Conservation (phyloP, 345 rosid species). For the Salix exigua region DNA sequence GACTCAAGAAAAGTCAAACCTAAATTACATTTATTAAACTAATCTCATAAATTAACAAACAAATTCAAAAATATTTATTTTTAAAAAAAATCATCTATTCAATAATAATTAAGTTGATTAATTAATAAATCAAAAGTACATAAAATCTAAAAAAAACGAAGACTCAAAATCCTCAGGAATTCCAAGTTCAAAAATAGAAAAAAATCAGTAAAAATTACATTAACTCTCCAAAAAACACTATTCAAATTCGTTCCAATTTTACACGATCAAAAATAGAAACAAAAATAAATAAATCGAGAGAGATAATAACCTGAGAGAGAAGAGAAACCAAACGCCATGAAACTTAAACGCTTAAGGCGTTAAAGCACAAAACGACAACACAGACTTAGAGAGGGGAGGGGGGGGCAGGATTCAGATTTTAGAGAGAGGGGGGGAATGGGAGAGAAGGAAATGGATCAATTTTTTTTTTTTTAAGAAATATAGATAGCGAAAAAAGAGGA, state of each 20-base stretch:
- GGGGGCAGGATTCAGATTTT: neutral
- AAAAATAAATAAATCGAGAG: neutral
- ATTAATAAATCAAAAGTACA: neutral
- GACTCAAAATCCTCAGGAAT: neutral
- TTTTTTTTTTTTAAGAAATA: neutral
- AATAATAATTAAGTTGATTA: neutral
- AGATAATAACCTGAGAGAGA: constrained; percentile 14
- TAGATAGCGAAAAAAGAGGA: constrained; percentile 4
- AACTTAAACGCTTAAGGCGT: neutral
- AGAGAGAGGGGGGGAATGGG: constrained; percentile 12
- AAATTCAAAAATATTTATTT: neutral
- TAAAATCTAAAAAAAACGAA: no score
- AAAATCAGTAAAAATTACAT: neutral
- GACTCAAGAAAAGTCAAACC: neutral
- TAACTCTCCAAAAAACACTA: neutral
- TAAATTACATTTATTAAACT: neutral
- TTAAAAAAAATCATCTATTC: neutral
- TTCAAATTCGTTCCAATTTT: no score
- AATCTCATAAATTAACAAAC: neutral
- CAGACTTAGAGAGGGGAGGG: neutral
- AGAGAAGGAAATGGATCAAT: neutral
- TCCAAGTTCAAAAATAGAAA: neutral
- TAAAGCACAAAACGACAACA: neutral
- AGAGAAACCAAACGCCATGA: constrained; percentile 22
- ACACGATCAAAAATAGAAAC: neutral